Conservation (phyloP, 2,329 filamentous ascomycete species). For the Arthrobotrys conoides region DNA sequence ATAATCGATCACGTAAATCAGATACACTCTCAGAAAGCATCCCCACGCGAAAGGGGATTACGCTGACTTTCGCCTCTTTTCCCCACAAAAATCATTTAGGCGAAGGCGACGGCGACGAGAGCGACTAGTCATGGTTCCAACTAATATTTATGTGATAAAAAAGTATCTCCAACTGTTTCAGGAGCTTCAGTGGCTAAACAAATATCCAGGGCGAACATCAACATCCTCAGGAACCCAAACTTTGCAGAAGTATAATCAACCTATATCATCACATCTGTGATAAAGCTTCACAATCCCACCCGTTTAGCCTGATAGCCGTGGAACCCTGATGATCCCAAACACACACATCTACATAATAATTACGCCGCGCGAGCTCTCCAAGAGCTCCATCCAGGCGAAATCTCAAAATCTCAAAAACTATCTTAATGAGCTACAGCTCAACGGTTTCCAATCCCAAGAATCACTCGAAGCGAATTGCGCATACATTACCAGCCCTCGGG, state of each 20-base stretch:
- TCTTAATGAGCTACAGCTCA: conserved; percentile 15
- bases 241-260: conserved; percentile 12
- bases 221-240: conserved; percentile 4
- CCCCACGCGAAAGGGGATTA: conserved; percentile 41
- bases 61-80: conserved; percentile 21
- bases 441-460: conserved; percentile 17
- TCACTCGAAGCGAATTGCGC: conserved; percentile 29
- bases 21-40: conserved; percentile 24
- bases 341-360: too few species aligned
- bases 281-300: conserved; percentile 5
- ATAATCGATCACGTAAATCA: conserved; percentile 59
- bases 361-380: conserved; percentile 27
- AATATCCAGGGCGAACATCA: conserved; percentile 32
- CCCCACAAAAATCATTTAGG: conserved; percentile 34
- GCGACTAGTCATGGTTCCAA: conserved; percentile 34
- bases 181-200: conserved; percentile 11
- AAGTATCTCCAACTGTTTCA: conserved; percentile 25
- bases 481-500: conserved; percentile 19
- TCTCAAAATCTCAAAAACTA: conserved; percentile 18
- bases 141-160: too few species aligned
- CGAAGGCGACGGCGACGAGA: conserved; percentile 16
- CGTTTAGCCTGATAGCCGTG: conserved; percentile 39
- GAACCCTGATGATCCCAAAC: conserved; percentile 52
- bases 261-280: conserved; percentile 22
- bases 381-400: conserved; percentile 11